Base-by-base conservation (phyloP, 768 basidiomycete species). In the Pholiota conissans region DNA sequence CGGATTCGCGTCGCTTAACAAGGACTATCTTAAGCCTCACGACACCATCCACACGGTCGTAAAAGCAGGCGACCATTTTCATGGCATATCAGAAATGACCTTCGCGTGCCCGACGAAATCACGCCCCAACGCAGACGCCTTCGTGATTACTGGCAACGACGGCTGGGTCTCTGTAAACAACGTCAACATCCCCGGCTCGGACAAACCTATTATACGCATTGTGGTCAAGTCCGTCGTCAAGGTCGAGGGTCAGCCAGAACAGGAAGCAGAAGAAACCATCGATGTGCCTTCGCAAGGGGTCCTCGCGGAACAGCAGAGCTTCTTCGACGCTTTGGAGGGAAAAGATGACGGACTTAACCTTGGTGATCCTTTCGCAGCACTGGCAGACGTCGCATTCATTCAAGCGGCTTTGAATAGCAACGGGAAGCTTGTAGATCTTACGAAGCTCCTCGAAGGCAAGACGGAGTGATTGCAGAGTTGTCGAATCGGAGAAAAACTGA, bases 341-440 rank as follows among this genome's bases (percentile, higher is more conserved):
- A 76, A 76, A 52, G 76, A 81, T 28, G 83, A 84, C 60, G 81
- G 64, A 20, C 58, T 70, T 60, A 68, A 64, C 4, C 49, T 86
- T 18, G 90, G 89, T 13, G 79, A 83, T 60, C 87, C 89, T 26
- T 69, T 76, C 32, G 82, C 74, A 16, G 84, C 91, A 28, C 70
- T 95, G 60, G 74, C 74, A 60, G 93, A 95, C 67, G 84, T 95
- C 27, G 90, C 88, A 26, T 76, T 93, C 64, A 87, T 95, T 58
- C 79, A 95, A 73, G 91, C 89, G 26, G 83, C 82, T 27, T 73
- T 94, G 74, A 86, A 81, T 34, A 88, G 87, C 62, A 72, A 80
- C 18, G 90, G 90, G 5, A 64, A 74, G 57, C 67, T 80, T 34
- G 77, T 93, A 2, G 83, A 89, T 69, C 71, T 93, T 48, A 66